These are phyloP conservation scores for Fusarium sp. DNA, from an alignment of 2,329 filamentous ascomycete species.

Conservation along the genomic window DNA sequence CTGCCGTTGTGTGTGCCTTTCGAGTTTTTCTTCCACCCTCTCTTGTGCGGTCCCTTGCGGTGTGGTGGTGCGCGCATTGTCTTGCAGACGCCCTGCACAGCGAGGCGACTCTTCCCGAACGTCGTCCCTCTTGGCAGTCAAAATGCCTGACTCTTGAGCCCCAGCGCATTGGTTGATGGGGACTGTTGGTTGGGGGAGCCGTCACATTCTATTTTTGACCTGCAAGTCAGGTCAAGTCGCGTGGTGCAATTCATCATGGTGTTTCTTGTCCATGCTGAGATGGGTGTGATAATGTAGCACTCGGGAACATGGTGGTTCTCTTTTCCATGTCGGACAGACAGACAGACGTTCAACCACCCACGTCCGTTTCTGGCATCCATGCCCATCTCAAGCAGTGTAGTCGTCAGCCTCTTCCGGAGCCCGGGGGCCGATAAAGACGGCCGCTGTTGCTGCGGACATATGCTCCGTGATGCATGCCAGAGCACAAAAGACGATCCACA, in stretches of 20 bases:
- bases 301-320: not conserved
- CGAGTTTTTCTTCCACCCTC: slow-evolving; percentile 1
- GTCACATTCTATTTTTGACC: not conserved
- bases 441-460: slow-evolving; percentile 1
- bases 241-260: slow-evolving; percentile 6
- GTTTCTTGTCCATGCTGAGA: slow-evolving; percentile 5
- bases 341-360: not conserved
- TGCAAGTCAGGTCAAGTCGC: not conserved
- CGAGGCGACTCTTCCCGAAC: slow-evolving; percentile 5
- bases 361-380: not conserved
- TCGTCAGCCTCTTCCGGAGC: slow-evolving; percentile 5
- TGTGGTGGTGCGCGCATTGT: slow-evolving; percentile 5
- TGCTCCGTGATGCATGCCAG: not conserved
- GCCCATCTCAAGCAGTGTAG: not conserved
- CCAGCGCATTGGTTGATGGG: not conserved
- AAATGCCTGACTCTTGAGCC: slow-evolving; percentile 24
- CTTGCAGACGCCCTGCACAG: not conserved
- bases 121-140: slow-evolving; percentile 14
- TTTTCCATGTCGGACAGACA: not conserved
- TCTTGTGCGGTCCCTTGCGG: not conserved
- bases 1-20: slow-evolving; percentile 10
- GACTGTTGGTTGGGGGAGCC: slow-evolving; percentile 1
- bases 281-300: slow-evolving; percentile 3
- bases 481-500: slow-evolving; percentile 5
- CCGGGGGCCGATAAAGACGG: slow-evolving; percentile 30